Base-by-base conservation (phyloP, 768 basidiomycete species). In the Cystobasidium tubakii region DNA sequence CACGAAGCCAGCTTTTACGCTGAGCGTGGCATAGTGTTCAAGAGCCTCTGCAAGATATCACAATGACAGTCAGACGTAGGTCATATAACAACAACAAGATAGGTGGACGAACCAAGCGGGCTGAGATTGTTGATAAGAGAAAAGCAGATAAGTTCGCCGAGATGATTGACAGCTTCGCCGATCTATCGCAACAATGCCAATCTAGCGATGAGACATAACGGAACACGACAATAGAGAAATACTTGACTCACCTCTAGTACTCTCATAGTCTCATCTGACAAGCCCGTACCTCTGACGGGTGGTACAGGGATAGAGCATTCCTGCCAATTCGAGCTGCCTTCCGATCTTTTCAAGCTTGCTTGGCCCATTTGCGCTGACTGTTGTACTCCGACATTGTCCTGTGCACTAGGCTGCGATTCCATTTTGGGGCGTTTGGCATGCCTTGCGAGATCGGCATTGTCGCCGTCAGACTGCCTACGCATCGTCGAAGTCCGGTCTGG, bases 241-340 rank as follows among this genome's bases (percentile, higher is more conserved):
- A n/a, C n/a, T n/a, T n/a, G n/a, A n/a, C 63, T 34, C 39, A 65
- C 63, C 39, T 65, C 63, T 10, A 65, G 63, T 17, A 65, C 63
- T n/a, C 63, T 39, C 34, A 65, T 39, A 65, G 33, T 34, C 57
- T 60, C 57, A 34, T 60, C 57, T 17, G 29, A 60, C 57, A 60
- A 34, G 10, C 57, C 57, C 6, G 57, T 60, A 27, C 29, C 57
- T 34, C 57, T 3, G 6, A 60, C 57, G 6, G 57, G 57, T 17
- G 57, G 57, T 29, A 6, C 29, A 27, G 57, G 57, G 13, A 60
- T 34, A 3, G 27, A 60, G 57, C 33, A 60, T 60, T 60, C 57
- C 27, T 60, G 57, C 57, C 57, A 60, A 60, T 27, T 34, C 13
- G 57, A 60, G 57, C 13, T 60, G 21, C 15, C 13, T 60, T 27